A percentile compares a stretch with the other conserved stretches of the same genome.
phyloP scores from a whole-genome alignment of 106 monocot genomes.

The Iris macrosiphon region DNA sequence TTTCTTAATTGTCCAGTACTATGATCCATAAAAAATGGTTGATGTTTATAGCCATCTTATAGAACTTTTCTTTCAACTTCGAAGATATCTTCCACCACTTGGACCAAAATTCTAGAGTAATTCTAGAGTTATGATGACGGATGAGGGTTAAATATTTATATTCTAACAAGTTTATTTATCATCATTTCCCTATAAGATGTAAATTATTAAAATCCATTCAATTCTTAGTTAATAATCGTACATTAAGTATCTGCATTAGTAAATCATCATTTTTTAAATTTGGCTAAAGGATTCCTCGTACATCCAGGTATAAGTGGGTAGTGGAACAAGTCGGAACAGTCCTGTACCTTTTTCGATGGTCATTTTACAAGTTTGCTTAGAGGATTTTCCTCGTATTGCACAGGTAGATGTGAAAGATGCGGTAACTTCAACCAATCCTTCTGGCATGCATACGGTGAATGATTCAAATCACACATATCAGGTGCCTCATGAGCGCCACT shows the following conservation, averaged over 20 bases:
- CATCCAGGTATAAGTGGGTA: neutral
- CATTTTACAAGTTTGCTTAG: neutral
- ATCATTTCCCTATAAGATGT: neutral
- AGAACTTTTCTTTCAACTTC: too few species aligned
- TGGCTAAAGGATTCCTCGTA: neutral
- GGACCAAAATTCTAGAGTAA: neutral
- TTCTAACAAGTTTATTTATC: neutral
- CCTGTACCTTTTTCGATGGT: neutral
- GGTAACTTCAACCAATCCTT: neutral
- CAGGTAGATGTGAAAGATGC: conserved; percentile 2
- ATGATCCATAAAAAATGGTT: too few species aligned
- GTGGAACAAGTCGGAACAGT: too few species aligned
- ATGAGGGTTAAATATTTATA: too few species aligned
- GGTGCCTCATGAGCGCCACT: neutral
- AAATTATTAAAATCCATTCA: neutral
- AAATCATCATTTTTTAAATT: neutral
- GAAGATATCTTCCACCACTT: neutral
- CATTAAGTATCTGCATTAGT: too few species aligned
- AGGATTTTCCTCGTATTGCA: neutral
- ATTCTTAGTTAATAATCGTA: neutral
- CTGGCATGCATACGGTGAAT: neutral
- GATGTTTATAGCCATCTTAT: too few species aligned
- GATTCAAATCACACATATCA: conserved; percentile 3
- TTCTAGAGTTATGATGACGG: neutral
- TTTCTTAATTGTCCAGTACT: too few species aligned